These are phyloP conservation scores for Alternaria arbusti DNA, from an alignment of 2,329 filamentous ascomycete species.

Conservation along the genomic window DNA sequence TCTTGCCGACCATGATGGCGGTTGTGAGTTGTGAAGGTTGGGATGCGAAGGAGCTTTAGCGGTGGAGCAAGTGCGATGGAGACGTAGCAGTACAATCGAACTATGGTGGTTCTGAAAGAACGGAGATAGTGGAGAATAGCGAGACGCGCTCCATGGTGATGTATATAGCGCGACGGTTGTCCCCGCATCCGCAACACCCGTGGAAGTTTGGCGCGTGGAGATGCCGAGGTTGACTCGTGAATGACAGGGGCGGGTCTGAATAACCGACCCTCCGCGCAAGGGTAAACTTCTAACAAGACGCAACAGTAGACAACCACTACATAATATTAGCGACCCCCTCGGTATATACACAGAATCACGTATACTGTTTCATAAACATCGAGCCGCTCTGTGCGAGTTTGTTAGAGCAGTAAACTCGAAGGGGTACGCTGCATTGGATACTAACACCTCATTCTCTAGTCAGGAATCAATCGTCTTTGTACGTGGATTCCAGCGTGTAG, in stretches of 20 bases:
- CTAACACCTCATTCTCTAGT: neutral
- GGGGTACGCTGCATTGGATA: neutral
- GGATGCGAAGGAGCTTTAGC: neutral
- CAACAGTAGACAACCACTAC: neutral
- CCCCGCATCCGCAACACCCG: slow-evolving; percentile 22
- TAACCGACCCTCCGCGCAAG: slow-evolving; percentile 20
- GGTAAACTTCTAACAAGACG: neutral
- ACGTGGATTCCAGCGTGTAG: neutral
- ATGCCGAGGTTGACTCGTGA: slow-evolving; percentile 33
- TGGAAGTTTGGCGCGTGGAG: slow-evolving; percentile 16
- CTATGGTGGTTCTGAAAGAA: neutral
- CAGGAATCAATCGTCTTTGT: neutral
- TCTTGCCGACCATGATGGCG: slow-evolving; percentile 57
- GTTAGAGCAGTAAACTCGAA: neutral
- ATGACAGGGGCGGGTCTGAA: slow-evolving; percentile 23
- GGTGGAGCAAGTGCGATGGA: slow-evolving; percentile 2
- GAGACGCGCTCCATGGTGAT: slow-evolving; percentile 19
- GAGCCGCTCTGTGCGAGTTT: neutral
- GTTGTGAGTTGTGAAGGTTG: slow-evolving; percentile 4
- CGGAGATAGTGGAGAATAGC: neutral
- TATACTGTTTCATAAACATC: accelerated
- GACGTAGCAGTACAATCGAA: neutral
- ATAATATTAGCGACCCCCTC: neutral
- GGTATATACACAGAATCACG: neutral
- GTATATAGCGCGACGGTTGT: slow-evolving; percentile 14